A percentile compares a stretch with the other conserved stretches of the same genome.
Evolutionary conservation across 192 early-diverging fungal species (phyloP).

Genomic region (Rhizophlyctis rosea): DNA sequence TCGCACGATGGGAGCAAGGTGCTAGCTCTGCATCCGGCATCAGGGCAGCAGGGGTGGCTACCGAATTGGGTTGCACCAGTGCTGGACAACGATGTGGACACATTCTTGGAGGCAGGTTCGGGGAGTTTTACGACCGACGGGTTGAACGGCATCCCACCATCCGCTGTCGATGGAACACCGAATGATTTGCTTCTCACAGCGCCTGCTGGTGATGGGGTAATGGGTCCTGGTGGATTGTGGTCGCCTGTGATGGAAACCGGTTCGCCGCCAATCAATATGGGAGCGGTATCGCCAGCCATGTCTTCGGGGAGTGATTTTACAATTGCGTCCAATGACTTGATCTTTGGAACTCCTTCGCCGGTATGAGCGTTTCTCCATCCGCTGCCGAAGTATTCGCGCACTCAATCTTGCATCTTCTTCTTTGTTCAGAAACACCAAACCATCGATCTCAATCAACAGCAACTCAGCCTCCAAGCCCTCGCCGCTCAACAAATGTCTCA

Average conservation of each 20-base stretch:
- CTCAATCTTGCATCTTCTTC: no score
- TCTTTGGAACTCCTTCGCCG: no score
- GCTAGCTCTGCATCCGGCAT: background rate
- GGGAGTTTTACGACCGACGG: background rate
- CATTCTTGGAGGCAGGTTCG: background rate
- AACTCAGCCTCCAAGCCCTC: background rate
- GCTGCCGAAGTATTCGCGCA: no score
- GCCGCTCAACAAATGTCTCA: background rate
- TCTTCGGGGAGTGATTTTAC: no score
- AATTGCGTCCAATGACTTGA: no score
- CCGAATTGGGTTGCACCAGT: slow-evolving; percentile 4
- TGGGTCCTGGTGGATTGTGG: background rate
- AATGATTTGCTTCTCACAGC: background rate
- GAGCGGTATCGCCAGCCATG: no score
- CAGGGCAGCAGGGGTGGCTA: slow-evolving; percentile 10
- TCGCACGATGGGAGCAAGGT: background rate
- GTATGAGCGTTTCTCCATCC: no score
- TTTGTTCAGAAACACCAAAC: no score
- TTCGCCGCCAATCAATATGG: no score
- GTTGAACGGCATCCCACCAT: background rate
- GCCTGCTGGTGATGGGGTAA: background rate
- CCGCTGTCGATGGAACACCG: background rate
- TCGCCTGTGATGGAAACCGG: no score
- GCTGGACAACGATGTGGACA: background rate
- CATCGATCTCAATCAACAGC: no score